Evolutionary conservation across 805 yeast species (phyloP).

Genomic region (Starmerella apicola): DNA sequence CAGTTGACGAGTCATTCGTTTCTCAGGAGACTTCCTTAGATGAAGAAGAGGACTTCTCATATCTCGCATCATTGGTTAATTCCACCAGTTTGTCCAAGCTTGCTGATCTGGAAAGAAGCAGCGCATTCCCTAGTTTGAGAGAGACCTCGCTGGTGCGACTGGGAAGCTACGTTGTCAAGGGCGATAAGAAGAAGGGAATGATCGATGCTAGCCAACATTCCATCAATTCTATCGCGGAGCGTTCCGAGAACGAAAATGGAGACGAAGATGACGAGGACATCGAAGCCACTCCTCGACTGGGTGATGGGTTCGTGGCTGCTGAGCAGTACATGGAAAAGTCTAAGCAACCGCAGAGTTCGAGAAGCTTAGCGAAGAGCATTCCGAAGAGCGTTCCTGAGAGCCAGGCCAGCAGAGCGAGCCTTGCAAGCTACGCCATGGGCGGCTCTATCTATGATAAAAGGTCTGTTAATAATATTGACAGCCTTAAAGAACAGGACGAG

Average conservation of each 20-base stretch:
- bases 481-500: not conserved
- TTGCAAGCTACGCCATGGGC: no score
- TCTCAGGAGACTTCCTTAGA: constrained; percentile 15
- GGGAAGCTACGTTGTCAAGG: constrained; percentile 22
- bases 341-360: no score
- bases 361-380: not conserved
- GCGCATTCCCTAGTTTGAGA: constrained; percentile 25
- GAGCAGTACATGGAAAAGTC: not conserved
- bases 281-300: constrained; percentile 17
- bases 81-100: constrained; percentile 20
- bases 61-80: constrained; percentile 26
- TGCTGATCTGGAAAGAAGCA: constrained; percentile 3
- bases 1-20: constrained; percentile 4
- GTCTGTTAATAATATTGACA: not conserved
- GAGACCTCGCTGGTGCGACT: constrained; percentile 26
- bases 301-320: constrained; percentile 2
- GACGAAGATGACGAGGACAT: not conserved
- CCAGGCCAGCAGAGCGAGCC: not conserved
- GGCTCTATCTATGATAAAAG: no score
- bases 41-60: constrained; percentile 25
- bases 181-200: constrained; percentile 10
- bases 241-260: not conserved
- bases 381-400: no score
- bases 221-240: not conserved
- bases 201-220: no score